Base-by-base conservation (phyloP, 2,329 filamentous ascomycete species). In the Diaporthe longicolla region DNA sequence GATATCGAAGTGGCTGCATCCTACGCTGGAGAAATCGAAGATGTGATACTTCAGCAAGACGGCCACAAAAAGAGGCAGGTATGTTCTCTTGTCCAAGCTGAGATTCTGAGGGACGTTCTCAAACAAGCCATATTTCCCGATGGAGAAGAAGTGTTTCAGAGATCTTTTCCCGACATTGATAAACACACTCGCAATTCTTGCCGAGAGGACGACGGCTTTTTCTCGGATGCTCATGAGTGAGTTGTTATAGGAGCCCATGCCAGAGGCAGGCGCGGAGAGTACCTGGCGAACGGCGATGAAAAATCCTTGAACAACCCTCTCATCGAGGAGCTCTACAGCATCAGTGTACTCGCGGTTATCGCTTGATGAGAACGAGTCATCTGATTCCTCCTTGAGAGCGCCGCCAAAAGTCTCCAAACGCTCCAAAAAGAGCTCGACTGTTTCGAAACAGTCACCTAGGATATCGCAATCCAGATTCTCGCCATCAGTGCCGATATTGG, bases 91-190 rank as follows among this genome's bases (percentile, higher is more conserved):
- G 4, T 82, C 76, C 2, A 85, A 80, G 21, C 78, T 78, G 21
- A 88, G 79, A 15, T 83, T 82, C 15, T 82, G 83, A 0, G 85
- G 84, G 11, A 80, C 58, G 5, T 82, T 82, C 19, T 85, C 82
- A 71, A 91, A 91, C 2, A 91, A 78, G 48, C 85, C 83, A 74
- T 89, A 89, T 70, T 86, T 87, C 48, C 87, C 84, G 21, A 79
- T 71, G 43, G 82, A 82, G 79, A 90, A 88, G 75, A 87, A 85
- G 24, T 85, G 81, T 2, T 82, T 82, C 21, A 88, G 77, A 58
- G 83, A 82, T 80, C 85, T 77, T 15, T 76, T 76, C 70, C 86
- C 83, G 63, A 84, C 82, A 52, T 84, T 83, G 43, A 87, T 81
- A 40, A 90, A 84, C 11, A 85, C 80, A 40, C 83, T 82, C 6